Percentiles rank a stretch among this genome's conserved stretches.
Conservation (phyloP, 202 grass and related monocot species). For the Setaria viridis region DNA sequence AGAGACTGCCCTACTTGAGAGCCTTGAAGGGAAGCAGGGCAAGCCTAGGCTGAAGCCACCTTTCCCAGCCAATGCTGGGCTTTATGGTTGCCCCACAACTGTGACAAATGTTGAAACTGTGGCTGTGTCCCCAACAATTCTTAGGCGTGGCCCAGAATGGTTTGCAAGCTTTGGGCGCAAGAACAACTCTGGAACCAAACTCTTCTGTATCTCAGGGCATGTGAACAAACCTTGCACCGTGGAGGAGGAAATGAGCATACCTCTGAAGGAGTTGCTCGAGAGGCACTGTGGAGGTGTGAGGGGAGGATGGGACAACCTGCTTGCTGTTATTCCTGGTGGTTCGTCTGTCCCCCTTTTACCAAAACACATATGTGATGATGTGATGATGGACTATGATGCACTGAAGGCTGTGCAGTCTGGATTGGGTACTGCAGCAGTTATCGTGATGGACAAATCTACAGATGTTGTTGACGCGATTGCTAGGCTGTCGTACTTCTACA, state of each 20-base stretch:
- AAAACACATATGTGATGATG: constrained; percentile 94
- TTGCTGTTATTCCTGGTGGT: constrained; percentile 94
- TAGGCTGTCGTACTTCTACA: constrained; percentile 97
- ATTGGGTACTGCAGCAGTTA: constrained; percentile 92
- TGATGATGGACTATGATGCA: constrained; percentile 98
- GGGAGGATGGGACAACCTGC: constrained; percentile 95
- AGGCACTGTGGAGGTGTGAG: constrained; percentile 91
- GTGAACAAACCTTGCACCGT: constrained; percentile 99
- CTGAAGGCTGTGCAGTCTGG: constrained; percentile 90
- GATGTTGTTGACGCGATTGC: constrained; percentile 94
- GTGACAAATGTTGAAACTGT: constrained; percentile 99
- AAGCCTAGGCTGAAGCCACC: constrained; percentile 94
- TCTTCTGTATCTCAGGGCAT: constrained; percentile 91
- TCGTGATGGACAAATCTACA: constrained; percentile 97
- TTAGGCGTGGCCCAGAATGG: constrained; percentile 94
- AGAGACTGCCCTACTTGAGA: constrained; percentile 95
- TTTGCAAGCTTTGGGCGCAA: constrained; percentile 98
- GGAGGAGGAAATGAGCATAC: constrained; percentile 99
- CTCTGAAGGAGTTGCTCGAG: constrained; percentile 92
- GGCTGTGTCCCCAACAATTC: constrained; percentile 94
- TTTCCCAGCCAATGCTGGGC: constrained; percentile 91
- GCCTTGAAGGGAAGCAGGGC: constrained; percentile 97
- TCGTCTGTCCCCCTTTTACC: constrained; percentile 92
- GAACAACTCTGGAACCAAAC: constrained; percentile 91
- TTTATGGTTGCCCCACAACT: constrained; percentile 95